Conservation (phyloP, 495 filamentous ascomycete species). For the Neurospora sp. region DNA sequence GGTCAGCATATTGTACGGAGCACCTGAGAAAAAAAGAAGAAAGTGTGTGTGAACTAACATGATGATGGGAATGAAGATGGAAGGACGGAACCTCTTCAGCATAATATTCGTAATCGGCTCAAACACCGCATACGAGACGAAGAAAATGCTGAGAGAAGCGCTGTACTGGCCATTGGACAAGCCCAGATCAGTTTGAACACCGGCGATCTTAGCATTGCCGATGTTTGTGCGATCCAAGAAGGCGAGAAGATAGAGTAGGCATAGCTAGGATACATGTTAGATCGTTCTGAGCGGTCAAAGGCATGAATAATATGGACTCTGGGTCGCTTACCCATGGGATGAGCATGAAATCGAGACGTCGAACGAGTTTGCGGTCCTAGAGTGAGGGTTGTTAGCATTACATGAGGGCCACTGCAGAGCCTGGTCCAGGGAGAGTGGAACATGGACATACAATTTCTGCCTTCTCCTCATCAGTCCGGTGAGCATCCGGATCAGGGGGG, state of each 20-base stretch:
- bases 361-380: conserved; percentile 56
- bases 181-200: conserved; percentile 50
- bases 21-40: background rate
- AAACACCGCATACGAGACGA: conserved; percentile 79
- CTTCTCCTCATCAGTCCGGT: conserved; percentile 55
- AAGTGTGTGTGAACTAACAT: conserved; percentile 40
- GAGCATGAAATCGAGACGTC: conserved; percentile 59
- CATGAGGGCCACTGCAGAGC: background rate
- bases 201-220: conserved; percentile 80
- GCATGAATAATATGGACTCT: background rate
- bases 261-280: conserved; percentile 37
- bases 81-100: conserved; percentile 58
- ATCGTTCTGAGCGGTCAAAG: background rate
- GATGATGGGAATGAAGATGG: conserved; percentile 52
- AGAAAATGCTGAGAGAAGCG: conserved; percentile 72
- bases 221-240: conserved; percentile 81
- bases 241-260: conserved; percentile 71
- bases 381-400: background rate
- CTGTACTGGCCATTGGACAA: conserved; percentile 57
- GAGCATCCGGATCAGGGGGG: conserved; percentile 52
- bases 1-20: conserved; percentile 5
- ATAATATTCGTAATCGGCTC: conserved; percentile 85
- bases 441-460: conserved; percentile 48
- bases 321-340: conserved; percentile 54
- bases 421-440: background rate